These are phyloP conservation scores for Capsicum pubescens DNA, from an alignment of 257 asterid species.

Conservation along the genomic window DNA sequence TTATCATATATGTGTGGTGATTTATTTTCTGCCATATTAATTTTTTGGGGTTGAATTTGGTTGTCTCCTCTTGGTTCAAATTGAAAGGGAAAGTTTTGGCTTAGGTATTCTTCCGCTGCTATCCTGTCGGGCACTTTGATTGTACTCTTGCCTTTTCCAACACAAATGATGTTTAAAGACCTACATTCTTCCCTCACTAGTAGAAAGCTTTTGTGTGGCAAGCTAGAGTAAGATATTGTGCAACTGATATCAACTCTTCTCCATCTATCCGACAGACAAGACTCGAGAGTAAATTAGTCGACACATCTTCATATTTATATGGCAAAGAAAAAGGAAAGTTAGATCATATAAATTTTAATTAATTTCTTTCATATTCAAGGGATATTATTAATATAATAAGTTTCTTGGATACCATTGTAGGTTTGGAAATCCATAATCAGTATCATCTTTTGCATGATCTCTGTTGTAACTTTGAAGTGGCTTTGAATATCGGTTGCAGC, in stretches of 20 bases:
- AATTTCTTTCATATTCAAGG: not conserved
- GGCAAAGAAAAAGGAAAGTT: not conserved
- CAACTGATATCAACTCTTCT: constrained; percentile 26
- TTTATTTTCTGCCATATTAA: no score
- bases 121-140: no score
- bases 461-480: constrained; percentile 10
- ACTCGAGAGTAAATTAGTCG: not conserved
- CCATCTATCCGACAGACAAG: not conserved
- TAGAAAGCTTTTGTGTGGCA: constrained; percentile 30
- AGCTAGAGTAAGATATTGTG: constrained; percentile 22
- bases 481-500: not conserved
- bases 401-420: not conserved
- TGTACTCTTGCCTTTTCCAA: no score
- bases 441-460: not conserved
- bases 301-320: not conserved
- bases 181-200: constrained; percentile 23
- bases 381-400: not conserved
- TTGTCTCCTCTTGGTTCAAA: no score
- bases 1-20: no score
- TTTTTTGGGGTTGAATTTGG: no score
- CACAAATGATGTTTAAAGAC: constrained; percentile 25
- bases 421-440: not conserved
- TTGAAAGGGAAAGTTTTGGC: no score
- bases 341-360: not conserved
- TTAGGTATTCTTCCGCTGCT: no score